Base-by-base conservation (phyloP, 2,329 filamentous ascomycete species). In the Fusarium sp. region DNA sequence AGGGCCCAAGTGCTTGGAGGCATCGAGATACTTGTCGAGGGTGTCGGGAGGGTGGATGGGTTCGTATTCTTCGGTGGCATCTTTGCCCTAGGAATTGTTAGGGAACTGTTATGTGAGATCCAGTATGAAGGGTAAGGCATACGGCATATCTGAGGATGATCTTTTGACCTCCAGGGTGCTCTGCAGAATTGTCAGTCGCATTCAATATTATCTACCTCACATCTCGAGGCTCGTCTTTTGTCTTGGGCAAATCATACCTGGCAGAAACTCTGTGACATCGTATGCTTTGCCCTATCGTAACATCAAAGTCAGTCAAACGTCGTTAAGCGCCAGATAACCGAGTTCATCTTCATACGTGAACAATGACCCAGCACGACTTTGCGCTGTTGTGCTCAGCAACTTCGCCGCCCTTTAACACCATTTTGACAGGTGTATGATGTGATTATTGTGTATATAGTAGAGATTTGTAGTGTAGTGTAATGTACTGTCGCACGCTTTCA, bases 131-230 rank as follows among this genome's bases (percentile, higher is more conserved):
- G 40, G 59, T 18, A 18, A 22, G 45, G 68, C 85, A 67, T 77
- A 88, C 87, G 31, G 95, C 95, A 82, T 98, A 97, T 83, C 97
- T 97, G 70, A 99, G 87, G 76, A 99, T 98, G 79, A 98, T 97
- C 78, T 95, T 96, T 71, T 90, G 87, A 38, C 93, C 95, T 65
- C 95, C 95, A 24, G 95, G 95, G 77, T 97, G 94, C 79, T 97
- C 93, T 90, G 72, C 33, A 17, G 31, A 49, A 13, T 40, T 46
- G 48, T 72, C 14, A 69, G 62, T 48, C 28, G 42, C 13, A 9
- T 28, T 26, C 48, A 18, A 60, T 20, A 14, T 17, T 17, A 10
- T 34, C 46, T n/a, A 18, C n/a, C 15, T 42, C 24, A 34, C 44
- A 14, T 36, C 26, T 26, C 36, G 18, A 13, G 26, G 26, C 9